phyloP scores from a whole-genome alignment of 805 yeast species.

The Wickerhamiella occidentalis region DNA sequence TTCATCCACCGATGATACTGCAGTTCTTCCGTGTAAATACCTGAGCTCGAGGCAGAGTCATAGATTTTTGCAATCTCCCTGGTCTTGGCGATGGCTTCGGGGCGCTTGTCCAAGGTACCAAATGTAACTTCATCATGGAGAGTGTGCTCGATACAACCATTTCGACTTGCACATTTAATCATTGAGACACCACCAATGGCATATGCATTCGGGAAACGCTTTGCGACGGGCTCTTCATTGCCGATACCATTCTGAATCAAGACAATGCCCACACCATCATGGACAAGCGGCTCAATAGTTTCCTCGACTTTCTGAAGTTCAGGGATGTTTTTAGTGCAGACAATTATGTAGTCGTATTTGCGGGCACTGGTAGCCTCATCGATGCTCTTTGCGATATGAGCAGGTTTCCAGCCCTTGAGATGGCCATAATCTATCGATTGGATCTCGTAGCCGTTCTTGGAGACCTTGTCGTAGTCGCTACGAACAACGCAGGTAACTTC shows the following conservation, averaged over 20 bases:
- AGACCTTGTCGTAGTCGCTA: constrained; percentile 47
- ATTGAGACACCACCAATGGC: constrained; percentile 53
- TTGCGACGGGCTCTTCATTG: constrained; percentile 43
- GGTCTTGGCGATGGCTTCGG: constrained; percentile 27
- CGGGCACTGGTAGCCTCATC: constrained; percentile 35
- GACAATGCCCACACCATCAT: constrained; percentile 38
- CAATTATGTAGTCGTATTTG: constrained; percentile 46
- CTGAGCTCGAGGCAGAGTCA: constrained; percentile 32
- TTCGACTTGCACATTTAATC: constrained; percentile 45
- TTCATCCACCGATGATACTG: constrained; percentile 51
- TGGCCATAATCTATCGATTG: constrained; percentile 53
- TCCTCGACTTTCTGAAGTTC: constrained; percentile 46
- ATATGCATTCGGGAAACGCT: constrained; percentile 40
- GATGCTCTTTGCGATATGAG: constrained; percentile 27
- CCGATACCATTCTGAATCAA: constrained; percentile 59
- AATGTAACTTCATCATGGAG: constrained; percentile 40
- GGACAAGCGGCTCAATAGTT: constrained; percentile 39
- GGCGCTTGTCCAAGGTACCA: constrained; percentile 40
- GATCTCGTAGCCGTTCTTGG: constrained; percentile 43
- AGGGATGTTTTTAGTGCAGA: constrained; percentile 54
- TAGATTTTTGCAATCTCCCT: constrained; percentile 38
- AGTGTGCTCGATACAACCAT: constrained; percentile 40
- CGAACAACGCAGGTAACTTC: constrained; percentile 52
- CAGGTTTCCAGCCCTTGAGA: constrained; percentile 43
- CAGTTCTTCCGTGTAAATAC: constrained; percentile 35